Conservation (phyloP, 306 rosid genomes). For the Prunus mongolica region DNA sequence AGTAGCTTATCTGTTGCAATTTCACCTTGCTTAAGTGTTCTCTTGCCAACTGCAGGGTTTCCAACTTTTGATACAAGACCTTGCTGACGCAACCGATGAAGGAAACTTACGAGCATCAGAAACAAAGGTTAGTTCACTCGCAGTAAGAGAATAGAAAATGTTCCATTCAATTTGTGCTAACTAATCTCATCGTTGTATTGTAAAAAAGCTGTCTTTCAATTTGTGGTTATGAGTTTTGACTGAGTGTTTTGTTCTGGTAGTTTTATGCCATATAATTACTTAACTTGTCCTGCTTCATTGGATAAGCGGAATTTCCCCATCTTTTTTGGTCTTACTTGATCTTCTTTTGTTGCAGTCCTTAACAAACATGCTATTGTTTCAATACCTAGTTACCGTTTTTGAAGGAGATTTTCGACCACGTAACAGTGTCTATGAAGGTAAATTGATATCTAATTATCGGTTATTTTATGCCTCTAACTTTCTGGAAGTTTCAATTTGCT, state of each 20-base stretch:
- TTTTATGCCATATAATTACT: background rate
- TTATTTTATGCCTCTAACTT: slow-evolving; percentile 3
- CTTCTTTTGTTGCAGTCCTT: slow-evolving; percentile 54
- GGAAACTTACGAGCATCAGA: slow-evolving; percentile 35
- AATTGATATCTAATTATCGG: slow-evolving; percentile 12
- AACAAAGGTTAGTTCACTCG: slow-evolving; percentile 45
- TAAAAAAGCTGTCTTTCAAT: background rate
- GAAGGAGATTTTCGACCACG: slow-evolving; percentile 76
- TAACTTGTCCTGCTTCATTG: background rate
- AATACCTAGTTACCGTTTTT: slow-evolving; percentile 63
- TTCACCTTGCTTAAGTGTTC: slow-evolving; percentile 10
- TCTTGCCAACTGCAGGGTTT: slow-evolving; percentile 44
- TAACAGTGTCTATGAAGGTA: slow-evolving; percentile 47
- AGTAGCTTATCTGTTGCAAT: background rate
- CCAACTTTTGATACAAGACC: slow-evolving; percentile 58
- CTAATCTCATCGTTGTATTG: background rate
- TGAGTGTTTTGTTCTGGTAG: background rate
- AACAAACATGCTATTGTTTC: slow-evolving; percentile 66
- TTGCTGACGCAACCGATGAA: slow-evolving; percentile 43
- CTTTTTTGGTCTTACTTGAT: slow-evolving; percentile 4
- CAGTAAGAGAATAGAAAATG: background rate
- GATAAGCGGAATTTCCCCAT: background rate
- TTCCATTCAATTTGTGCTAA: background rate
- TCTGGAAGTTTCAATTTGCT: slow-evolving; percentile 27
- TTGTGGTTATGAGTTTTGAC: background rate